These are phyloP conservation scores for Penicillium sp. DNA, from an alignment of 2,329 filamentous ascomycete genomes.

Conservation along the genomic window DNA sequence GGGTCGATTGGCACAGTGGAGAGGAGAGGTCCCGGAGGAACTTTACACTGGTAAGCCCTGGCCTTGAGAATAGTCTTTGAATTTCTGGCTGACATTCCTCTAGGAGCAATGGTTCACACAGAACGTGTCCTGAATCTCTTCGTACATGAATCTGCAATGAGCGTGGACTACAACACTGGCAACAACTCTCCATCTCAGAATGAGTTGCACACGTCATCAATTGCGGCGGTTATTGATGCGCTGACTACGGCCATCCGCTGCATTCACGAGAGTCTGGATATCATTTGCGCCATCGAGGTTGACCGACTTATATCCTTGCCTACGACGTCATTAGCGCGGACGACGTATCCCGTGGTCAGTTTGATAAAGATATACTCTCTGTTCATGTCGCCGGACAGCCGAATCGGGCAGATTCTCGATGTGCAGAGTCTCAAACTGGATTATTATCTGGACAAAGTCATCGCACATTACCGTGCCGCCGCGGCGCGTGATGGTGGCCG, in stretches of 20 bases:
- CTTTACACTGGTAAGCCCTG: slow-evolving; percentile 57
- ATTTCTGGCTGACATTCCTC: slow-evolving; percentile 6
- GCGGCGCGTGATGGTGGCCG: slow-evolving; percentile 64
- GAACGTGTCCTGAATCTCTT: slow-evolving; percentile 68
- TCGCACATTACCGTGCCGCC: slow-evolving; percentile 65
- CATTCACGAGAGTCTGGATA: slow-evolving; percentile 65
- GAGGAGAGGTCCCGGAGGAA: slow-evolving; percentile 53
- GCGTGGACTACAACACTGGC: slow-evolving; percentile 57
- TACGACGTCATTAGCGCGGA: slow-evolving; percentile 69
- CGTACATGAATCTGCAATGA: slow-evolving; percentile 73
- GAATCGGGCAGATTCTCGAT: slow-evolving; percentile 68
- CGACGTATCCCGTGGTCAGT: slow-evolving; percentile 69
- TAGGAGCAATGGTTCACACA: slow-evolving; percentile 63
- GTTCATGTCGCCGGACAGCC: slow-evolving; percentile 62
- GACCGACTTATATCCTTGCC: slow-evolving; percentile 63
- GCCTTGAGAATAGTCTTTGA: not conserved
- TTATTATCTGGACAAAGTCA: slow-evolving; percentile 67
- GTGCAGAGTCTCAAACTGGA: slow-evolving; percentile 65
- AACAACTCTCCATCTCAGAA: slow-evolving; percentile 28
- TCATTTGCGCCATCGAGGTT: slow-evolving; percentile 63
- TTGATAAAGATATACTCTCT: slow-evolving; percentile 73
- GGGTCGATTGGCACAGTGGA: slow-evolving; percentile 62
- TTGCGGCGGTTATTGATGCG: slow-evolving; percentile 64
- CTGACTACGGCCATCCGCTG: slow-evolving; percentile 66
- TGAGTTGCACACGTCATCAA: slow-evolving; percentile 39